Evolutionary conservation across 345 rosid species (phyloP).

Genomic region (Brassica incana): DNA sequence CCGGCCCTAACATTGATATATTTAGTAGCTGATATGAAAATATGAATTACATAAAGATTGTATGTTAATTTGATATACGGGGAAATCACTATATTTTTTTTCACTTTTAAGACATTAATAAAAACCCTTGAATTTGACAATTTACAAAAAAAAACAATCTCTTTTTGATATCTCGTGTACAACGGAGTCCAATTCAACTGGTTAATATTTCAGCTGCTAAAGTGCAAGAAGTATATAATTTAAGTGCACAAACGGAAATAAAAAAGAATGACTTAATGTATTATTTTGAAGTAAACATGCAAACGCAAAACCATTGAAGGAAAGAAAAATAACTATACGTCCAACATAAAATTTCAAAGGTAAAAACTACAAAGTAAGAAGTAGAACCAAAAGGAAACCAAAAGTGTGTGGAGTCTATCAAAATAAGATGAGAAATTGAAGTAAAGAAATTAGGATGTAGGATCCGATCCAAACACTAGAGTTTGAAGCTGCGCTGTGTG

Average conservation of each 20-base stretch:
- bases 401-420: background rate
- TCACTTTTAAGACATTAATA: background rate
- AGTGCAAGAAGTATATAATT: background rate
- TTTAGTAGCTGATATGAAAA: background rate
- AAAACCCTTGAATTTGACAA: background rate
- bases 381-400: background rate
- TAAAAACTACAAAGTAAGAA: background rate
- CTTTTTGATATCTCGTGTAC: background rate
- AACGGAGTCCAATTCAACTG: background rate
- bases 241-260: background rate
- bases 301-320: background rate
- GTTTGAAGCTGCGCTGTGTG: background rate
- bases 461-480: conserved; percentile 9
- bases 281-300: background rate
- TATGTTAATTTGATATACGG: background rate
- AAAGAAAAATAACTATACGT: background rate
- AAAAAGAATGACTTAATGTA: background rate
- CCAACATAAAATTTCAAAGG: background rate
- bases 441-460: background rate
- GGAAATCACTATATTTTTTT: background rate
- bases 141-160: background rate
- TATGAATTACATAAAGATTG: background rate
- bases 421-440: background rate
- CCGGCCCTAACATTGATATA: background rate
- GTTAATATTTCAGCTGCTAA: background rate